Percentiles rank a stretch among this genome's conserved stretches.
phyloP scores from a whole-genome alignment of 1,284 basidiomycete species.

The Leucoagaricus sp. region DNA sequence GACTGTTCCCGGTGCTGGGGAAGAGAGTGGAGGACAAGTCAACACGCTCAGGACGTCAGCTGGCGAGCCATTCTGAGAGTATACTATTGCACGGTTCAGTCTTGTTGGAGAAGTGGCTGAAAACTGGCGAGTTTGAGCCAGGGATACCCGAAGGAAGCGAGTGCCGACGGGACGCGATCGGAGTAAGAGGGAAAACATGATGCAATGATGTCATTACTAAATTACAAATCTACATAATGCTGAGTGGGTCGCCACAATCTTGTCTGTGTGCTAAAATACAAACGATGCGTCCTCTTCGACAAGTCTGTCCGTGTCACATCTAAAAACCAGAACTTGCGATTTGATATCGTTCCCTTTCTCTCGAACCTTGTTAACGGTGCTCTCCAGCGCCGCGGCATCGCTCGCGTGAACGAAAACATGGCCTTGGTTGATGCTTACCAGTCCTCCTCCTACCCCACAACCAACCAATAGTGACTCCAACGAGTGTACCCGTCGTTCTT shows the following conservation, averaged over 20 bases:
- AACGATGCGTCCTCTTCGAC: conserved; percentile 14
- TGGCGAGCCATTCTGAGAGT: conserved; percentile 61
- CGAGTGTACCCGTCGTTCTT: conserved; percentile 30
- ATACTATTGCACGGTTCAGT: conserved; percentile 59
- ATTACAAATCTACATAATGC: not conserved
- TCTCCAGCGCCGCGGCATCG: conserved; percentile 16
- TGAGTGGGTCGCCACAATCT: too few relatives aligned
- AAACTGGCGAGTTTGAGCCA: conserved; percentile 17
- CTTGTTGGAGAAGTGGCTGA: conserved; percentile 16
- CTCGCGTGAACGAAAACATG: conserved; percentile 38
- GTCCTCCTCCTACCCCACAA: conserved; percentile 23
- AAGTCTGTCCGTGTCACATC: conserved; percentile 15
- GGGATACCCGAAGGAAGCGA: not conserved
- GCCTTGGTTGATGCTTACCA: conserved; percentile 28
- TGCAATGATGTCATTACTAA: conserved; percentile 12
- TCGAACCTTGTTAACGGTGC: conserved; percentile 1
- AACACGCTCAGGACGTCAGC: conserved; percentile 54
- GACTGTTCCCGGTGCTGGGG: conserved; percentile 54
- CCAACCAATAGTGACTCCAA: conserved; percentile 38
- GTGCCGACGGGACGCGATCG: conserved; percentile 7
- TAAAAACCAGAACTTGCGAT: conserved; percentile 18
- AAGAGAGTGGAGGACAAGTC: conserved; percentile 53
- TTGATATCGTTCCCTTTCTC: not conserved
- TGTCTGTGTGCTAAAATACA: conserved; percentile 17
- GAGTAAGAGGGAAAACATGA: conserved; percentile 20